Conservation (phyloP, 1,139 yeast genomes). For the Ogataea hybrid region DNA sequence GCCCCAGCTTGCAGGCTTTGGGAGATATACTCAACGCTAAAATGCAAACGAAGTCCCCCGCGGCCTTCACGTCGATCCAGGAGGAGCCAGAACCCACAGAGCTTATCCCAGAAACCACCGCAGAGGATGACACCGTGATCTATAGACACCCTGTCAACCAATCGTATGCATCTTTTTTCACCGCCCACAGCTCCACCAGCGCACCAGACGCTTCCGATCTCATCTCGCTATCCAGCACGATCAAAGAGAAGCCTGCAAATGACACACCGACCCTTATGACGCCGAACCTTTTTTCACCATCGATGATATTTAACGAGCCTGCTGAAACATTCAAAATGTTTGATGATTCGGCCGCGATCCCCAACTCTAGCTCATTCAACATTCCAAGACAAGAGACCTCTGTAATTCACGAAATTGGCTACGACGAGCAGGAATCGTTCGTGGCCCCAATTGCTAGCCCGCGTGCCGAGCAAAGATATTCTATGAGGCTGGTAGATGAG, state of each 20-base stretch:
- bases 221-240: slow-evolving; percentile 29
- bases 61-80: slow-evolving; percentile 15
- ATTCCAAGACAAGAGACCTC: slow-evolving; percentile 4
- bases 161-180: slow-evolving; percentile 29
- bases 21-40: slow-evolving; percentile 45
- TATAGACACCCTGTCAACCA: slow-evolving; percentile 13
- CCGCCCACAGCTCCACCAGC: slow-evolving; percentile 26
- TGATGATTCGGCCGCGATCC: slow-evolving; percentile 15
- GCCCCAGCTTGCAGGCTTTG: slow-evolving; percentile 55
- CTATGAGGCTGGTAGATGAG: slow-evolving; percentile 7
- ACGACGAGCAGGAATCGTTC: slow-evolving; percentile 23
- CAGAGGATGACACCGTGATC: neutral
- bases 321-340: slow-evolving; percentile 22
- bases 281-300: slow-evolving; percentile 26
- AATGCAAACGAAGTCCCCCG: slow-evolving; percentile 8
- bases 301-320: slow-evolving; percentile 27
- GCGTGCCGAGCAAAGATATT: neutral
- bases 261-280: slow-evolving; percentile 15
- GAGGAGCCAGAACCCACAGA: slow-evolving; percentile 34
- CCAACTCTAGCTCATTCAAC: slow-evolving; percentile 10
- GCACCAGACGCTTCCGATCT: slow-evolving; percentile 23
- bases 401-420: slow-evolving; percentile 27
- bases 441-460: slow-evolving; percentile 2
- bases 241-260: slow-evolving; percentile 11
- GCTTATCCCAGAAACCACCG: neutral